Percentiles rank a stretch among this genome's conserved stretches.
Conservation (phyloP, 192 early-diverging fungal species). For the Coemansia sp. region DNA sequence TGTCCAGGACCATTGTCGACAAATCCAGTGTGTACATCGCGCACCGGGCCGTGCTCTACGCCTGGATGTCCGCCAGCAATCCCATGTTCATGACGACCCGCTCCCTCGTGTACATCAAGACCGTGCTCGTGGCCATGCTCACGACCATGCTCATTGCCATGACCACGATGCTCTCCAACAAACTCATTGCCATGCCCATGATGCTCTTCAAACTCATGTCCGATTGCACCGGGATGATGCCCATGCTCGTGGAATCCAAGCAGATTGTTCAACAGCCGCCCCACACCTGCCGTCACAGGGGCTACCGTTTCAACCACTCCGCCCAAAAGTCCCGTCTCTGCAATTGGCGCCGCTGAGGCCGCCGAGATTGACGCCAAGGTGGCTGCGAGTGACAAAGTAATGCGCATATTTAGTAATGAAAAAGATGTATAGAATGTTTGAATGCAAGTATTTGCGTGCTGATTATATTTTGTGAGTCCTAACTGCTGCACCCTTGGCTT, state of each 20-base stretch:
- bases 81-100: no score
- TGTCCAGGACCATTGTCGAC: background rate
- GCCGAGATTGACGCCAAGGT: conserved; percentile 21
- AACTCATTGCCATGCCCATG: background rate
- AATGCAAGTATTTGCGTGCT: background rate
- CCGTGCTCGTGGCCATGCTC: no score
- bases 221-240: background rate
- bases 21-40: background rate
- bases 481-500: background rate
- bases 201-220: background rate
- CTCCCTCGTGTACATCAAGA: no score
- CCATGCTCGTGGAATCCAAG: conserved; percentile 1
- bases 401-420: conserved; percentile 20
- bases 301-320: conserved; percentile 23
- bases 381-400: conserved; percentile 21
- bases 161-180: background rate
- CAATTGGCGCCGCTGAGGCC: conserved; percentile 14
- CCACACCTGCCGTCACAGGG: conserved; percentile 25
- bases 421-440: background rate
- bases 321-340: conserved; percentile 16
- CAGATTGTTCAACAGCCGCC: conserved; percentile 15
- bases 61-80: background rate
- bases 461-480: background rate
- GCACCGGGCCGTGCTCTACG: background rate
- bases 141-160: background rate